A percentile compares a stretch with the other conserved stretches of the same genome.
These are phyloP conservation scores for Halocafeteria seosinensis DNA, from an alignment of 108 stramenopile genomes.

Conservation along the genomic window DNA sequence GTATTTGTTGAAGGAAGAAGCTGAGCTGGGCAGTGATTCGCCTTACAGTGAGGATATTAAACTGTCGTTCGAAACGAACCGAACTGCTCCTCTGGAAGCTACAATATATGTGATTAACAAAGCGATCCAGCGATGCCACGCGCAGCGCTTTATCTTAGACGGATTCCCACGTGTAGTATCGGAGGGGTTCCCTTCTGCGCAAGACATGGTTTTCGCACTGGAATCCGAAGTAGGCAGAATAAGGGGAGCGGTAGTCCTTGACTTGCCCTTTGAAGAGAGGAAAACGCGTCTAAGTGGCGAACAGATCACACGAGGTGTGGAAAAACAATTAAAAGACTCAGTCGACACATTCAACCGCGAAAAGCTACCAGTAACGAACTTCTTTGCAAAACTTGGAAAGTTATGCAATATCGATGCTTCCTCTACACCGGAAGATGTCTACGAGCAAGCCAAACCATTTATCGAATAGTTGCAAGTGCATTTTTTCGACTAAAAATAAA, in stretches of 20 bases:
- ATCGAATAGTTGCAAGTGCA: neutral
- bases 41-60: neutral
- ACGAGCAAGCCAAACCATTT: neutral
- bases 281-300: neutral
- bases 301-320: neutral
- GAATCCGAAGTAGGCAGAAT: slow-evolving; percentile 3
- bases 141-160: slow-evolving; percentile 5
- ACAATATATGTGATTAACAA: neutral
- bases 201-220: slow-evolving; percentile 18
- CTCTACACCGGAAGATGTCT: neutral
- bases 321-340: neutral
- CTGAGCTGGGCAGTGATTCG: neutral
- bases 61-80: neutral
- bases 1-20: neutral
- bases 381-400: slow-evolving; percentile 7
- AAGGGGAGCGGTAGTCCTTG: neutral
- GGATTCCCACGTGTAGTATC: slow-evolving; percentile 2
- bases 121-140: neutral
- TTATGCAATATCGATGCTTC: neutral
- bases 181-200: slow-evolving; percentile 4
- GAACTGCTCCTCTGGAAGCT: neutral
- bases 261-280: neutral
- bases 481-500: too few species aligned
- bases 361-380: neutral
- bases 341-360: neutral